Percentiles rank a stretch among this genome's conserved stretches.
Evolutionary conservation across 225 moss, liverwort and hornwort species (phyloP).

Genomic region (Takakia lepidozioides): DNA sequence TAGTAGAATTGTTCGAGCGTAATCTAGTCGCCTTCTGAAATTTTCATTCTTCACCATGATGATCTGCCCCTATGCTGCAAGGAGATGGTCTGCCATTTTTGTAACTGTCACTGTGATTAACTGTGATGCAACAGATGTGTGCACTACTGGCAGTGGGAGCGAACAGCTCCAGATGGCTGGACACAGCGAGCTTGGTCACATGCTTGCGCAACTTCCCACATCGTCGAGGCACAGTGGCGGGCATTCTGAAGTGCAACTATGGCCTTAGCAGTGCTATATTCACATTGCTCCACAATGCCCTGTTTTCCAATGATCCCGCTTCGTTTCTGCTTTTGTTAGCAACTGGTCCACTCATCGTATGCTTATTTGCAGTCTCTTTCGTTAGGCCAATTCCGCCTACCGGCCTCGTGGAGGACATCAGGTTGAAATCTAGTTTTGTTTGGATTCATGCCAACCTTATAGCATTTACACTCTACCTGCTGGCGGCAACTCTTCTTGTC

Average conservation of each 20-base stretch:
- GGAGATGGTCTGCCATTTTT: too few relatives aligned
- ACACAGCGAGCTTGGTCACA: constrained; percentile 33
- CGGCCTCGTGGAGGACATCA: constrained; percentile 15
- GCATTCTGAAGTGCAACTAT: constrained; percentile 33
- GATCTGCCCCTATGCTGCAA: too few relatives aligned
- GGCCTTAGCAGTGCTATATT: constrained; percentile 38
- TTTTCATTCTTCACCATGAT: too few relatives aligned
- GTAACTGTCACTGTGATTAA: too few relatives aligned
- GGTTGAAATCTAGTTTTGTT: constrained; percentile 13
- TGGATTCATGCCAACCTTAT: not conserved
- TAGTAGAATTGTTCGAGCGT: too few relatives aligned
- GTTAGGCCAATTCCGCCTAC: constrained; percentile 17
- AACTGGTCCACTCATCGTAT: constrained; percentile 9
- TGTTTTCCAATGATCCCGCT: constrained; percentile 8
- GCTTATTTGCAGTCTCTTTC: constrained; percentile 16
- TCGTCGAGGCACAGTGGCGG: constrained; percentile 26
- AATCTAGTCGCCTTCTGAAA: too few relatives aligned
- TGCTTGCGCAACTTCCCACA: constrained; percentile 33
- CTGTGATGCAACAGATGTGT: constrained; percentile 17
- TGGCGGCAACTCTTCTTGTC: constrained; percentile 5
- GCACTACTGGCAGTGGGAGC: constrained; percentile 20
- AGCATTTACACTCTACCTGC: constrained; percentile 1
- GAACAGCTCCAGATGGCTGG: constrained; percentile 28
- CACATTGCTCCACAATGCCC: constrained; percentile 16
- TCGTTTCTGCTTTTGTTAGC: constrained; percentile 22